These are phyloP conservation scores for Aphanomyces invadans DNA, from an alignment of 352 stramenopile species.

Conservation along the genomic window DNA sequence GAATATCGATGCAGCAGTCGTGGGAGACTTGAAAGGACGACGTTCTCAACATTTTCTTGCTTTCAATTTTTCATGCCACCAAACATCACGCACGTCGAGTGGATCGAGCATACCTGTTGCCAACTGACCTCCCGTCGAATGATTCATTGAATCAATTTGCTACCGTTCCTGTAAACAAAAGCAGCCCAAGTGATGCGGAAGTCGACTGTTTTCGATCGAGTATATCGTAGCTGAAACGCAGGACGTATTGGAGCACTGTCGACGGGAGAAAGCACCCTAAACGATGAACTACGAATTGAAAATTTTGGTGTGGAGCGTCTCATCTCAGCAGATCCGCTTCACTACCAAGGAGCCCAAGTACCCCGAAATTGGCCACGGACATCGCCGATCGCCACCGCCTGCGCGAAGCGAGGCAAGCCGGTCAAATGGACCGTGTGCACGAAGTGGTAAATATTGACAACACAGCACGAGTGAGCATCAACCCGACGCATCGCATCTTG, in stretches of 20 bases:
- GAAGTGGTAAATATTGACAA: constrained; percentile 60
- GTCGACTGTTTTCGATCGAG: too few relatives aligned
- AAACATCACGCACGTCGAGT: too few relatives aligned
- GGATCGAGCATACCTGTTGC: too few relatives aligned
- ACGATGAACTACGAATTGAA: too few relatives aligned
- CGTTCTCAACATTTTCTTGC: background rate
- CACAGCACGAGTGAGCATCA: constrained; percentile 48
- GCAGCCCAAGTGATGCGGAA: too few relatives aligned
- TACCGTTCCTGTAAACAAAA: too few relatives aligned
- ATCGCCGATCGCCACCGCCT: constrained; percentile 29
- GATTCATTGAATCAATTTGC: too few relatives aligned
- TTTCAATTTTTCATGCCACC: background rate
- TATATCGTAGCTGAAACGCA: too few relatives aligned
- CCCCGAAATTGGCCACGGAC: constrained; percentile 60
- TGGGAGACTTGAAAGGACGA: background rate
- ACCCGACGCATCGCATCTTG: constrained; percentile 40
- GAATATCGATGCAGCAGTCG: background rate
- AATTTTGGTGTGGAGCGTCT: too few relatives aligned
- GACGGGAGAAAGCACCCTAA: too few relatives aligned
- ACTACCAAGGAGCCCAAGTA: constrained; percentile 51
- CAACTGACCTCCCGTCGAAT: too few relatives aligned
- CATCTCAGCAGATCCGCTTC: background rate
- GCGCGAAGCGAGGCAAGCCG: constrained; percentile 28
- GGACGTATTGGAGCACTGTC: too few relatives aligned
- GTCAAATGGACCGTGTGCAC: constrained; percentile 32